phyloP scores from a whole-genome alignment of 2,329 filamentous ascomycete genomes.

The Clarireedia paspali region DNA sequence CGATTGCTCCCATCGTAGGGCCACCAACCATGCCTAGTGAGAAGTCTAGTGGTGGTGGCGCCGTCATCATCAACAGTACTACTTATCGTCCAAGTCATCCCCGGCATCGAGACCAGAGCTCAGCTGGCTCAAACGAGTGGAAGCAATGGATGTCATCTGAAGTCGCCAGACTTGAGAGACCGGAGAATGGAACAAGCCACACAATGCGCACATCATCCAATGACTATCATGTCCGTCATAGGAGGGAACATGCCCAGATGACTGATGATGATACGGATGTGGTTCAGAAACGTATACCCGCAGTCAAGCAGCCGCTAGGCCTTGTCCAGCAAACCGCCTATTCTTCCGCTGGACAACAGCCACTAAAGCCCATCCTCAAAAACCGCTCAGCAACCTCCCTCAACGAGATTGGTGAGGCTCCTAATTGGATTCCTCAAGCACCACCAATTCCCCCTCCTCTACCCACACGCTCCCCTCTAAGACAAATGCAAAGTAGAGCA shows the following conservation, averaged over 20 bases:
- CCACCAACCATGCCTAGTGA: slow-evolving; percentile 13
- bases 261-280: slow-evolving; percentile 31
- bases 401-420: slow-evolving; percentile 11
- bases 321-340: slow-evolving; percentile 15
- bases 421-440: background rate
- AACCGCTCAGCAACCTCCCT: slow-evolving; percentile 21
- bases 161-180: slow-evolving; percentile 39
- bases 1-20: slow-evolving; percentile 11
- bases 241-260: slow-evolving; percentile 45
- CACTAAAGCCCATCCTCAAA: slow-evolving; percentile 25
- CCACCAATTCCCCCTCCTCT: slow-evolving; percentile 18
- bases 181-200: slow-evolving; percentile 15
- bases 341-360: background rate
- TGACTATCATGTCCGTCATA: slow-evolving; percentile 32
- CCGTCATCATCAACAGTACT: slow-evolving; percentile 29
- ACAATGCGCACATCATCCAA: slow-evolving; percentile 25
- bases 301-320: slow-evolving; percentile 20
- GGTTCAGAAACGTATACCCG: slow-evolving; percentile 6
- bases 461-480: slow-evolving; percentile 16
- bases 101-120: slow-evolving; percentile 33
- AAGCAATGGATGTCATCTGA: slow-evolving; percentile 47
- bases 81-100: slow-evolving; percentile 26
- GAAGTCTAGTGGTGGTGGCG: slow-evolving; percentile 26
- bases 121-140: slow-evolving; percentile 45
- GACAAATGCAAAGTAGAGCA: slow-evolving; percentile 16